Evolutionary conservation across 345 rosid species (phyloP).

Genomic region (Melastoma malabathricum): DNA sequence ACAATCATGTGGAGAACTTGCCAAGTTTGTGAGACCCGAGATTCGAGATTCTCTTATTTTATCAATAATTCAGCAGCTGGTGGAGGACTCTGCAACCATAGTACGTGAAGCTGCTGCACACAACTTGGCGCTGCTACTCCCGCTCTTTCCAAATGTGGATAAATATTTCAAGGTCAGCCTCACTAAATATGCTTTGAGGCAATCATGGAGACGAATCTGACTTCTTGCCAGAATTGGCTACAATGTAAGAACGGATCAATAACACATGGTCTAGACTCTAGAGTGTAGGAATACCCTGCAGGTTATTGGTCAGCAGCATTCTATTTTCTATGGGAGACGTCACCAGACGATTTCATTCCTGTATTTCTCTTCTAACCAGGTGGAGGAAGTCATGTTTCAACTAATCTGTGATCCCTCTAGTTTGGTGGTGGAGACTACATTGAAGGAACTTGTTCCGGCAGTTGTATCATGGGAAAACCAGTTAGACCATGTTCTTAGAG

Average conservation of each 20-base stretch:
- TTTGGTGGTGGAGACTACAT: slow-evolving; percentile 80
- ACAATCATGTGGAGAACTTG: slow-evolving; percentile 97
- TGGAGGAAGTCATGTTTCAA: slow-evolving; percentile 93
- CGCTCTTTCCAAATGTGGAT: slow-evolving; percentile 77
- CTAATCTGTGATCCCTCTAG: slow-evolving; percentile 87
- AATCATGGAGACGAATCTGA: slow-evolving; percentile 67
- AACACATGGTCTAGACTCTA: slow-evolving; percentile 33
- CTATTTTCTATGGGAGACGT: background rate
- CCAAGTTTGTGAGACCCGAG: slow-evolving; percentile 84
- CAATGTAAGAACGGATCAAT: slow-evolving; percentile 60
- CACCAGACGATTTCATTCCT: slow-evolving; percentile 8
- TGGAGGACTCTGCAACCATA: slow-evolving; percentile 89
- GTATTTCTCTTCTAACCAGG: slow-evolving; percentile 40
- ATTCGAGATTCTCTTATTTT: slow-evolving; percentile 93
- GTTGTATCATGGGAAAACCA: slow-evolving; percentile 78
- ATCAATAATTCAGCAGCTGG: slow-evolving; percentile 79
- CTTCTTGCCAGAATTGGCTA: slow-evolving; percentile 67
- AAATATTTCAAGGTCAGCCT: slow-evolving; percentile 99
- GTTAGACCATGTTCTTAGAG: slow-evolving; percentile 62
- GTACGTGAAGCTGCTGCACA: slow-evolving; percentile 92
- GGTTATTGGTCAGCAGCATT: background rate
- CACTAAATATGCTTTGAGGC: slow-evolving; percentile 64
- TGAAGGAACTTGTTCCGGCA: slow-evolving; percentile 76
- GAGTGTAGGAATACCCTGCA: background rate
- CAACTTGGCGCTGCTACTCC: slow-evolving; percentile 91